Base-by-base conservation (phyloP, 2,329 filamentous ascomycete genomes). In the Aspergillus viridinutans region DNA sequence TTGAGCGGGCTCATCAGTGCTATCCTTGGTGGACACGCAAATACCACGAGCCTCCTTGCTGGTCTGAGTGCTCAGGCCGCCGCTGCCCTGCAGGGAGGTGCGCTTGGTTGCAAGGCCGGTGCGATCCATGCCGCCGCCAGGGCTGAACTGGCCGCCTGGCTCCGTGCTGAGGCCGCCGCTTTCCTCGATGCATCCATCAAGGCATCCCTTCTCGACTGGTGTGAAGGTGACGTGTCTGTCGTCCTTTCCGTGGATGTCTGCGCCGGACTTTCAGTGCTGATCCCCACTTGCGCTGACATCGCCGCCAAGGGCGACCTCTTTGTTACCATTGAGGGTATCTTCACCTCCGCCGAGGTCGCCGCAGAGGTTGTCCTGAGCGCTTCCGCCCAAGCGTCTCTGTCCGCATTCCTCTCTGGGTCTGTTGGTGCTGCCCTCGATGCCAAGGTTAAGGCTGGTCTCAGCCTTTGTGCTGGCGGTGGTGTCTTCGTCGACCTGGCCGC, bases 311-410 rank as follows among this genome's bases (percentile, higher is more conserved):
- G 67, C 43, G 65, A 68, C n/a, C 65, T 74, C 52, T 68, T 64
- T 52, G 71, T 74, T 45, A 72, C 67, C 47, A 35, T 74, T 21
- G 71, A 74, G 17, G 72, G 72, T 69, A 72, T 75, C 57, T 68
- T 72, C 53, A 53, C 59, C 23, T 54, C 67, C 20, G 52, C 66
- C 50, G 63, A 67, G 20, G 61, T 71, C 10, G 64, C 61, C 26
- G 60, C 63, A n/a, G 63, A 64, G 47, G 67, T 73, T 21, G 65
- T 73, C 52, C 66, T 75, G 35, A 69, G 64, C 55, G 59, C 61
- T 32, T 64, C 64, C 28, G 63, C 66, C 32, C 71, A 72, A 58
- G 35, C 64, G 53, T 58, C 64, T 47, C 67, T 75, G 21, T 43
- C 61, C 35, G 58, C 67, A 50, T 73, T 70, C 63, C 58, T 74